A percentile compares a stretch with the other conserved stretches of the same genome.
Evolutionary conservation across 108 stramenopile species (phyloP).

Genomic region (Poteriospumella lacustris): DNA sequence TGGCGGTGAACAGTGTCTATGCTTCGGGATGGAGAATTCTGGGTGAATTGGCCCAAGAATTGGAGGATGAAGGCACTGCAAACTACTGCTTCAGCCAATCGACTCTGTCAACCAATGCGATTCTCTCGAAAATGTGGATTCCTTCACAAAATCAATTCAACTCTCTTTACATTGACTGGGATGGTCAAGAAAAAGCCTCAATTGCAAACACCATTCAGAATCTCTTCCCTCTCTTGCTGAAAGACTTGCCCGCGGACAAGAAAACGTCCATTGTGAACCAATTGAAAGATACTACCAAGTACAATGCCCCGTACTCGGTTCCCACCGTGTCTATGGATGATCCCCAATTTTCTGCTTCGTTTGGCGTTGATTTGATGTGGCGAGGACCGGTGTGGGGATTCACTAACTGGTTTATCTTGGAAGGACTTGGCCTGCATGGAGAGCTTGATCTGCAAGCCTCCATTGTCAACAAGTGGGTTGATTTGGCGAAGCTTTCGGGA

Average conservation of each 20-base stretch:
- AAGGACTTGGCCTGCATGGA: constrained; percentile 1
- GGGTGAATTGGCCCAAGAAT: not conserved
- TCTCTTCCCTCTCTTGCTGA: not conserved
- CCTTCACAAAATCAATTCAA: not conserved
- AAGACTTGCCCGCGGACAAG: not conserved
- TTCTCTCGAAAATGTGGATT: not conserved
- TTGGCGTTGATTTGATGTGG: constrained; percentile 21
- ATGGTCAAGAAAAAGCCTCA: constrained; percentile 2
- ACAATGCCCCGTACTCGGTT: not conserved
- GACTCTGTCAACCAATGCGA: not conserved
- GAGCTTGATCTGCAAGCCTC: not conserved
- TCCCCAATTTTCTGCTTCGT: constrained; percentile 14
- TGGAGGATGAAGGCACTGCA: not conserved
- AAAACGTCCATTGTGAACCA: not conserved
- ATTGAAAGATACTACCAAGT: not conserved
- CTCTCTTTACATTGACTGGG: not conserved
- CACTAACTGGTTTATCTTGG: constrained; percentile 24
- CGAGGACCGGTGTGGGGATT: constrained; percentile 17
- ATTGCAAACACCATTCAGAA: constrained; percentile 20
- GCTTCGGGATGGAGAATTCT: constrained; percentile 16
- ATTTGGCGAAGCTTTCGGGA: not conserved
- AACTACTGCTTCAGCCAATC: not conserved
- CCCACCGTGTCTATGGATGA: constrained; percentile 17
- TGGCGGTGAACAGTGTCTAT: constrained; percentile 15
- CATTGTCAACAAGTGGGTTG: constrained; percentile 14